Evolutionary conservation across 495 filamentous ascomycete genomes (phyloP), one percentile per base, ranked within the genome.

Genomic region (Neurospora hispaniola): DNA sequence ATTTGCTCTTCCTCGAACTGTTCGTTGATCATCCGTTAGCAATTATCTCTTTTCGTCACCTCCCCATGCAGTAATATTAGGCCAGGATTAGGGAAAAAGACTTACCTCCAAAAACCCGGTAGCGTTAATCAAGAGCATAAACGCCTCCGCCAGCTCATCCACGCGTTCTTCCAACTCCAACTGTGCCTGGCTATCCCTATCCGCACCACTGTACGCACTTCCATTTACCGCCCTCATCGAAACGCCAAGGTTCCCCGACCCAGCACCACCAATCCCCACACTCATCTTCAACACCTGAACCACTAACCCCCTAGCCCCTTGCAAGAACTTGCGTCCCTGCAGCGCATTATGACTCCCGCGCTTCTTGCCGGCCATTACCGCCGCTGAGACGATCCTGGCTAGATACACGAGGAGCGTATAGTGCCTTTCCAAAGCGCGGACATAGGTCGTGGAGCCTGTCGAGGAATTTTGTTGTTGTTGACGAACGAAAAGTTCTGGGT

Each of bases 251-350:
- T 66, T 59, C 10, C 48, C 48, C 20, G 48, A 23, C 2, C 70
- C 69, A 31, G 7, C 69, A 6, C 69, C 73, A 46, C 93, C 93
- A 73, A 97, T 92, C 46, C 90, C 91, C 2, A 92, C 93, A 78
- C 91, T 91, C 68, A 93, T 86, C 82, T 99, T 99, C 78, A 98
- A 93, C n/a, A 96, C 89, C 23, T 93, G 90, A 74, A 96, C 89
- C 73, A 97, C 91, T 74, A 92, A 85, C 73, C 88, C 86, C 71
- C 96, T 84, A 79, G 97, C 94, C 74, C 95, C 91, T 27, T 84
- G 81, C 70, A 98, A 82, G 81, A 99, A 98, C 18, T 81, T 79
- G 42, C 89, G 86, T 16, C 89, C 94, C 75, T 94, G 91, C 38
- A 90, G 85, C 71, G 95, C 88, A 80, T 98, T 98, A 75, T 95